These are phyloP conservation scores for Colletotrichum godetiae DNA, from an alignment of 2,329 filamentous ascomycete species.

Conservation along the genomic window DNA sequence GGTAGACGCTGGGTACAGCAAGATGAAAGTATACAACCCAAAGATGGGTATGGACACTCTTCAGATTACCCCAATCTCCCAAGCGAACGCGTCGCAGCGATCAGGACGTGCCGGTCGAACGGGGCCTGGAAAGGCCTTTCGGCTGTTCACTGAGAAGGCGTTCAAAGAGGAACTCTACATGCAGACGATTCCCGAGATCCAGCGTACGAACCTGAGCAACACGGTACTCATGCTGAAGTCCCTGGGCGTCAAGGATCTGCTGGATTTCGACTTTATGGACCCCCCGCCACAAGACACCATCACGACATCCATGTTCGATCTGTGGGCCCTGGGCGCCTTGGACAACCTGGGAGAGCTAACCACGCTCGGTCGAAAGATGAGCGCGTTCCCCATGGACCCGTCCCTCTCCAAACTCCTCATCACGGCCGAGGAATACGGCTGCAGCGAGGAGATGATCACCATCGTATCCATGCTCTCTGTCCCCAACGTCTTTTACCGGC, in stretches of 20 bases:
- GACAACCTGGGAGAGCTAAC: conserved; percentile 96
- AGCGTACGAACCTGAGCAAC: conserved; percentile 94
- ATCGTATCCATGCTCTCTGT: conserved; percentile 99
- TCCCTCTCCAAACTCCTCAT: conserved; percentile 95
- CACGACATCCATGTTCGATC: conserved; percentile 94
- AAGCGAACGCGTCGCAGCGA: conserved; percentile 93
- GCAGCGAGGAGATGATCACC: conserved; percentile 97
- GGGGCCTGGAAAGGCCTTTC: conserved; percentile 94
- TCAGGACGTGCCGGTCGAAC: conserved; percentile 94
- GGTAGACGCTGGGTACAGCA: conserved; percentile 94
- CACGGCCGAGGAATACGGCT: conserved; percentile 88
- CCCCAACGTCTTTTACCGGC: conserved; percentile 95
- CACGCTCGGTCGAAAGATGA: conserved; percentile 89
- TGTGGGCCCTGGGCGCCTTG: conserved; percentile 94
- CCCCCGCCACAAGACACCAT: conserved; percentile 98
- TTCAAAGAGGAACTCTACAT: conserved; percentile 97
- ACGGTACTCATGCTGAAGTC: conserved; percentile 95
- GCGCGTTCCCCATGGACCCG: conserved; percentile 97
- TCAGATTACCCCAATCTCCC: conserved; percentile 96
- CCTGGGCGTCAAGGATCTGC: conserved; percentile 89
- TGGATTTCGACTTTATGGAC: conserved; percentile 99
- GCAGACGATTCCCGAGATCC: conserved; percentile 97
- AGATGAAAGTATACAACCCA: conserved; percentile 98
- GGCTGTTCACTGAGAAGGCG: conserved; percentile 92
- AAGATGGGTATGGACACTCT: conserved; percentile 99